These are phyloP conservation scores for Xanthoconium purpureum DNA, from an alignment of 768 basidiomycete species.

Conservation along the genomic window DNA sequence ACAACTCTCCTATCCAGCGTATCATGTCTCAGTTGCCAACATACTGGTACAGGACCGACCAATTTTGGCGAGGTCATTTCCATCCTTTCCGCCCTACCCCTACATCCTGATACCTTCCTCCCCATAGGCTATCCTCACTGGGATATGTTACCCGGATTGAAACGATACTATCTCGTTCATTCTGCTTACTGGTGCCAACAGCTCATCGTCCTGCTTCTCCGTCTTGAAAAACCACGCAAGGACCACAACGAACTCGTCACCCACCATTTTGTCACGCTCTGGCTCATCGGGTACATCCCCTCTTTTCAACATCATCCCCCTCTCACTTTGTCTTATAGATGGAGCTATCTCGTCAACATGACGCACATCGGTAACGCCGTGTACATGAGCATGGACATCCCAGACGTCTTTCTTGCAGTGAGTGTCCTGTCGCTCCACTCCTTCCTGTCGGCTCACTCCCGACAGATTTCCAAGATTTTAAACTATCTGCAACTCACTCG, in stretches of 20 bases:
- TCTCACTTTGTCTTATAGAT: conserved; percentile 41
- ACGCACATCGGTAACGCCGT: conserved; percentile 89
- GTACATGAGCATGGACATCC: conserved; percentile 96
- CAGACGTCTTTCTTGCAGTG: conserved; percentile 85
- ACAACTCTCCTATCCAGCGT: conserved; percentile 41
- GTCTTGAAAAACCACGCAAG: conserved; percentile 92
- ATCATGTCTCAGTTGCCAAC: conserved; percentile 82
- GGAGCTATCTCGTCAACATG: conserved; percentile 79
- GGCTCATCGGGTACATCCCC: conserved; percentile 78
- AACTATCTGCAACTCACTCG: conserved; percentile 78
- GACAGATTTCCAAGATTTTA: conserved; percentile 76
- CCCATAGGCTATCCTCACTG: conserved; percentile 79
- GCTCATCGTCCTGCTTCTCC: conserved; percentile 75
- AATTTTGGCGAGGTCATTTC: conserved; percentile 77
- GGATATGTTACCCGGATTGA: conserved; percentile 81
- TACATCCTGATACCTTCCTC: neutral
- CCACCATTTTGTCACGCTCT: conserved; percentile 92
- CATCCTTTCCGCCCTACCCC: neutral
- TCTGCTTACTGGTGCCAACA: conserved; percentile 95
- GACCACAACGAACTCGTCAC: conserved; percentile 84
- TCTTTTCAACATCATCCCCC: neutral
- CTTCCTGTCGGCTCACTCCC: neutral
- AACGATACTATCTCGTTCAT: conserved; percentile 93
- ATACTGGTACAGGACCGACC: conserved; percentile 79
- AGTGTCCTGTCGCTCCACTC: conserved; percentile 25